Evolutionary conservation across 768 basidiomycete species (phyloP), one percentile per base, ranked within the genome.

Genomic region (Gelatoporia subvermispora): DNA sequence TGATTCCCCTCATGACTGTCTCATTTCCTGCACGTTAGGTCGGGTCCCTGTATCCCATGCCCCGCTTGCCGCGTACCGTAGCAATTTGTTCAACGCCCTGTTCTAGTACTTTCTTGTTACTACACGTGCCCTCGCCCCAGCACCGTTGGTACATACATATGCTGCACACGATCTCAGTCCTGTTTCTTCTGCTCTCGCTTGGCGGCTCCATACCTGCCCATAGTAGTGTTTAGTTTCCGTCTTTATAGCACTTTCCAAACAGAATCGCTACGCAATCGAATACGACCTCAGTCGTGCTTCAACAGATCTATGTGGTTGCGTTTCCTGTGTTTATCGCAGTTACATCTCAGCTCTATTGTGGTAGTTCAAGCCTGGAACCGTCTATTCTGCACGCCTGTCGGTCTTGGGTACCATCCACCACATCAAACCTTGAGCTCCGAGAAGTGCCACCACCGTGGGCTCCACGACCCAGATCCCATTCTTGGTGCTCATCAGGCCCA

Each of bases 401-500:
- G 54, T 50, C 31, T 54, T 53, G 4, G 62, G 62, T 22, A 62
- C 60, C 16, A 64, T 20, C 40, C 51, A 51, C 60, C 60, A 64
- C 35, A 52, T 56, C 1, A 59, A 40, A 8, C 55, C 60, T 45
- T 62, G 61, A 8, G 59, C 60, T 13, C 59, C 56, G 15, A 64
- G 46, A 22, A 62, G 44, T 0, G 63, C 63, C 1, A 62, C 56
- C 1, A 60, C 61, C 1, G 61, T 60, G 16, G 63, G 63, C 52
- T 62, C 59, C 21, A 64, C 59, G 23, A 62, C 58, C 60, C 60
- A 64, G 8, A 64, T 61, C 3, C 61, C 63, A 35, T 55, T 55
- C 53, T 58, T 60, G 35, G 60, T 60, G 47, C 59, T 60, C 48
- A 64, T 60, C 18, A 64, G 38, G 22, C 60, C 63, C 25, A 62